A percentile compares a stretch with the other conserved stretches of the same genome.
Conservation (phyloP, 352 stramenopile genomes). For the Phytophthora aleatoria region DNA sequence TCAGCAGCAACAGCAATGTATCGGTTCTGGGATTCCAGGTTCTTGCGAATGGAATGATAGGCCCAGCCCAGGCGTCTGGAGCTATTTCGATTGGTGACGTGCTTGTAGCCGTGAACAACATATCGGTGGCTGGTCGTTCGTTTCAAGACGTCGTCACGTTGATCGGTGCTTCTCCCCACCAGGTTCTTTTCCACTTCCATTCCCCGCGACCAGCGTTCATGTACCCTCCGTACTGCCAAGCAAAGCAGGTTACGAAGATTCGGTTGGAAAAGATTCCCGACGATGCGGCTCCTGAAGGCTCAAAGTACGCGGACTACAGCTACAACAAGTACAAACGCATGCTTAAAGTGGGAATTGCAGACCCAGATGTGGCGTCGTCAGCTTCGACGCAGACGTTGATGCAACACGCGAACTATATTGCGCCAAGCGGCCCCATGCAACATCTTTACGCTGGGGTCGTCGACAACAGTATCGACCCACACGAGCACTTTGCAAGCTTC, state of each 20-base stretch:
- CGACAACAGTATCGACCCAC: constrained; percentile 90
- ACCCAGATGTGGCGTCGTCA: constrained; percentile 33
- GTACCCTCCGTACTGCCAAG: constrained; percentile 74
- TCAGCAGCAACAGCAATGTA: constrained; percentile 60
- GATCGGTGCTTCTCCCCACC: constrained; percentile 63
- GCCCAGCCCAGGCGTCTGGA: constrained; percentile 74
- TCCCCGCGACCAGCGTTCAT: constrained; percentile 61
- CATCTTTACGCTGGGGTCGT: constrained; percentile 87
- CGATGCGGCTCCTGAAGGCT: constrained; percentile 36
- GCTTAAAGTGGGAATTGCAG: constrained; percentile 62
- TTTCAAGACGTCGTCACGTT: constrained; percentile 84
- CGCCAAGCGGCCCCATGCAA: constrained; percentile 85
- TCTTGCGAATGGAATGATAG: constrained; percentile 72
- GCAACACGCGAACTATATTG: constrained; percentile 66
- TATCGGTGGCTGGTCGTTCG: constrained; percentile 50
- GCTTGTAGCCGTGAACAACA: constrained; percentile 80
- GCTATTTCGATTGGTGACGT: constrained; percentile 78
- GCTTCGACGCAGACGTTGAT: constrained; percentile 40
- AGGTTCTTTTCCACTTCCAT: constrained; percentile 87
- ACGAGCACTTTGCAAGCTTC: constrained; percentile 90
- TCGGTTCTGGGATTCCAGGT: constrained; percentile 85
- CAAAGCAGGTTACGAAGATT: constrained; percentile 58
- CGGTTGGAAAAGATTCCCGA: constrained; percentile 48
- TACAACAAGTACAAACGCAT: constrained; percentile 70
- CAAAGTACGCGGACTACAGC: constrained; percentile 71